Base-by-base conservation (phyloP, 192 early-diverging fungal species). In the Coemansia sp. region DNA sequence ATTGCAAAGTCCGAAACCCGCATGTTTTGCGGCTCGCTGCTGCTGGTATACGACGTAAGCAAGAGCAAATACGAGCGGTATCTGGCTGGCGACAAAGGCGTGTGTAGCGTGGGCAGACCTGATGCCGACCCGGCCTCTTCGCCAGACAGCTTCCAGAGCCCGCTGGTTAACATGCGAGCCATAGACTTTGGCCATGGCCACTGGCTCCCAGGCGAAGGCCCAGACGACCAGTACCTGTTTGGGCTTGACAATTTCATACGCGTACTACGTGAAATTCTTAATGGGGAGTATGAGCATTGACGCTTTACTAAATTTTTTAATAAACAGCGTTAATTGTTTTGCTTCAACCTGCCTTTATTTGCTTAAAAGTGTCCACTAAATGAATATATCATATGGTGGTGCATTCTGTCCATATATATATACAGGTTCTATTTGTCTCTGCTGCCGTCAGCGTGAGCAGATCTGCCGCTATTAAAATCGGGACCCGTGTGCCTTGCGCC, bases 121-220 rank as follows among this genome's bases (percentile, higher is more conserved):
- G 12, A 14, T 45, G 42, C 42, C 34, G 36, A 34, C 50, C 66
- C 16, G 40, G 51, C 48, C 65, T 63, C 28, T 58, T 45, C 12
- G 42, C 42, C 42, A 45, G 12, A 45, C 42, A 11, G 10, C 12
- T 45, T 45, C 5, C 42, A 3, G 42, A 45, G 42, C 12, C 70
- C 16, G 72, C 62, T 90, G 54, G 79, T 87, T 1, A 87, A 92
- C 62, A 69, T 92, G 58, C 85, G 86, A 29, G 51, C 92, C 11
- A 96, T 98, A 65, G 96, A 98, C 72, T 96, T 96, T 90, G 92
- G 89, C 3, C 94, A 94, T 75, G 90, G 92, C 14, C 76, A 83
- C 45, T 94, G 92, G 77, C 65, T 66, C 8, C 73, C 85, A 28
- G 83, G 84, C 25, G 63, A 75, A 51, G 90, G 89, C 2, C 84